Conservation (phyloP, 2,329 filamentous ascomycete genomes). For the Ophiostoma pallidulum region DNA sequence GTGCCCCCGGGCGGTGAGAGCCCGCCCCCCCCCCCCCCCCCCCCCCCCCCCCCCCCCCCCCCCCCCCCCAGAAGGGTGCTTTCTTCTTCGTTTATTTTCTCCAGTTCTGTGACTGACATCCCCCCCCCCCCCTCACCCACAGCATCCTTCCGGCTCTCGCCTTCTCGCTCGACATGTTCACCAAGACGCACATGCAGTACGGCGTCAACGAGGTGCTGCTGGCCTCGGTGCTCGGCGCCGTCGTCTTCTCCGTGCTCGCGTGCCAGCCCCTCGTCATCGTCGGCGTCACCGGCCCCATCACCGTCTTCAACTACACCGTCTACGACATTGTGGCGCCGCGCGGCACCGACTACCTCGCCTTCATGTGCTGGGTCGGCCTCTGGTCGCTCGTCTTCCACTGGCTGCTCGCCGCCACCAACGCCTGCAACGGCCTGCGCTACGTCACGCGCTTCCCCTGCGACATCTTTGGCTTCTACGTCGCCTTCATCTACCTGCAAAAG, state of each 20-base stretch:
- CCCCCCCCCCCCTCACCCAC: background rate
- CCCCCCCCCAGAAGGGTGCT: no score
- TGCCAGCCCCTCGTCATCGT: slow-evolving; percentile 86
- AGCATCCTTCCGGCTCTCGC: slow-evolving; percentile 81
- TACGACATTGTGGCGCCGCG: slow-evolving; percentile 76
- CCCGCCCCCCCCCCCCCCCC: no score
- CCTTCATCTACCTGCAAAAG: slow-evolving; percentile 85
- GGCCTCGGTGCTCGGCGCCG: slow-evolving; percentile 69
- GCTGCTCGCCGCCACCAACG: slow-evolving; percentile 73
- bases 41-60: no score
- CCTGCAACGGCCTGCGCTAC: slow-evolving; percentile 80
- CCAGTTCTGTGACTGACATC: background rate
- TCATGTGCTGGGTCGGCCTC: slow-evolving; percentile 88
- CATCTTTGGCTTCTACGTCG: slow-evolving; percentile 90
- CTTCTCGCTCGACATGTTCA: slow-evolving; percentile 90
- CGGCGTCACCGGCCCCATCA: slow-evolving; percentile 83
- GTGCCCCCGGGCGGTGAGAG: no score
- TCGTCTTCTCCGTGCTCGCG: slow-evolving; percentile 71
- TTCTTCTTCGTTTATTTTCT: background rate
- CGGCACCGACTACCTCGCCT: slow-evolving; percentile 73
- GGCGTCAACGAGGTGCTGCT: slow-evolving; percentile 89
- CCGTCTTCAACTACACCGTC: slow-evolving; percentile 89
- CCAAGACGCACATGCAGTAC: slow-evolving; percentile 73
- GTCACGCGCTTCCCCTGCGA: slow-evolving; percentile 89
- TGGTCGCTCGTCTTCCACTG: slow-evolving; percentile 83